Evolutionary conservation across 257 asterid genomes (phyloP), one percentile per base, ranked within the genome.

Genomic region (Dorcoceras hygrometricum): DNA sequence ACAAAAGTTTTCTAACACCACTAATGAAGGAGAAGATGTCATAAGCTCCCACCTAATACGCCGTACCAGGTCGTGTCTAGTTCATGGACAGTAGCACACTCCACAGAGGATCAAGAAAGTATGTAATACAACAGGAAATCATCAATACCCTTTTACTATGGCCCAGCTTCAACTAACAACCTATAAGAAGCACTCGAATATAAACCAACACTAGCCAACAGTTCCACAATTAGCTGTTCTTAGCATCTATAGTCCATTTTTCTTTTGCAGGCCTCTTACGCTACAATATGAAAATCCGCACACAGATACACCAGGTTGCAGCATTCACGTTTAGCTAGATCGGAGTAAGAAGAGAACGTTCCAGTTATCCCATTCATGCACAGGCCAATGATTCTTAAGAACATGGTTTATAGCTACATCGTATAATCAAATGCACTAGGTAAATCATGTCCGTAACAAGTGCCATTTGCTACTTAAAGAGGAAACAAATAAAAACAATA

Each of bases 401-500:
- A 4, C 69, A 72, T 34, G 74, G 63, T 39, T 39, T 14, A 39
- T 39, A 12, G 3, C 19, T 39, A 39, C 51, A 39, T 11, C 51
- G 14, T 14, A 39, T 39, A 57, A 61, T 61, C 70, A 63, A 39
- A 74, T 29, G 24, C 63, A 39, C 61, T 59, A 60, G 48, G 34
- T 26, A 63, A 20, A 69, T 65, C 26, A 18, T 20, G 6, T 24
- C 8, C 25, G 57, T 48, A 63, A 67, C 48, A 26, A 57, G 53
- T 27, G 54, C 51, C 36, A 53, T 58, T 63, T 56, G 50, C 76
- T 64, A 53, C 66, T 29, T 60, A 43, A 54, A 23, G 11, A 31
- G 67, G 57, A 7, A 18, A 71, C 31, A 32, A 64, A 26, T 25
- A 69, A 68, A 66, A 76, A 63, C 56, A 79, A 68, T 69, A 26